Evolutionary conservation across 345 rosid species (phyloP), one percentile per base, ranked within the genome.

Genomic region (Abelmoschus esculentus): DNA sequence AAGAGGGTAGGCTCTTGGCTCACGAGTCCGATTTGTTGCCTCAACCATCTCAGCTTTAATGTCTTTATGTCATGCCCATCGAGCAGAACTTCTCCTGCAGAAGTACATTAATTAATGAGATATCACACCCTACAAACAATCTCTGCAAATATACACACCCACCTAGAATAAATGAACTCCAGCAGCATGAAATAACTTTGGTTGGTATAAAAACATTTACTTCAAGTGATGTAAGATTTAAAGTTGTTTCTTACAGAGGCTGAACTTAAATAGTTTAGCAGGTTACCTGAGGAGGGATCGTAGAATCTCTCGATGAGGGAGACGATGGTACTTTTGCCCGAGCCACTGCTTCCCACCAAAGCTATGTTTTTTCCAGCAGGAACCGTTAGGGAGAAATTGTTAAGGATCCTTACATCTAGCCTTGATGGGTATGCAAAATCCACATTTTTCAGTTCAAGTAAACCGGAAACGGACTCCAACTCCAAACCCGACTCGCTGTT

Each of bases 1-100:
- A 93, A 93, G 14, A 93, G 75, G 5, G 97, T 93, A 17, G 98
- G 98, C 66, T 93, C 98, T 84, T 93, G 98, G 83, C 98, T 93
- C 63, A 93, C 98, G 5, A 93, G 95, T 11, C 98, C 98, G 72
- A 93, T 91, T 72, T 93, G 98, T 75, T 93, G 92, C 80, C 98
- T 86, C 77, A 93, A 73, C 98, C 98, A 93, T 78, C 80, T 88
- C 74, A 93, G 80, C 70, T 91, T 91, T 77, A 93, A 65, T 14
- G 88, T 80, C 87, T 91, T 93, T 50, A 93, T 72, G 77, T 91
- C 97, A 54, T 87, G 85, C 61, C 97, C 98, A 71, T 93, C 98
- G 6, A 93, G 82, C 79, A 88, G 74, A 26, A 93, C 86, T 88
- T 91, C 89, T 42, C 98, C 98, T 93, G 85, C 40, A 83, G 58